phyloP scores from a whole-genome alignment of 2,329 filamentous ascomycete genomes.

The Truncatella angustata region DNA sequence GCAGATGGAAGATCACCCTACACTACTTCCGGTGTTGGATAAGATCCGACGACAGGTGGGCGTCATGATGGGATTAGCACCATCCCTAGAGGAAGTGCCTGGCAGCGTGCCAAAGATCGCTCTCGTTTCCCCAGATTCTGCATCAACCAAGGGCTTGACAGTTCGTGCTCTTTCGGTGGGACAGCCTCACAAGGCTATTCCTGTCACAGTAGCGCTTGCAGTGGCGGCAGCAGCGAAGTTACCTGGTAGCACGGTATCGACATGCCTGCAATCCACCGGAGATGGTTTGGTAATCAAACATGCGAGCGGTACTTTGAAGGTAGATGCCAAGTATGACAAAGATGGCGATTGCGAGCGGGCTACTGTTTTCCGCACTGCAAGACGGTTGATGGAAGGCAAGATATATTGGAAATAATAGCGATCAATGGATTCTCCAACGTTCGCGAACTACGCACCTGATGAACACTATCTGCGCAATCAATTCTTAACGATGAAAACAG shows the following conservation, averaged over 20 bases:
- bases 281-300: slow-evolving; percentile 40
- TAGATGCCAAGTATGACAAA: slow-evolving; percentile 36
- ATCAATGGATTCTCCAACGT: no score
- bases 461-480: no score
- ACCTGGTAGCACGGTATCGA: slow-evolving; percentile 35
- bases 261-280: slow-evolving; percentile 25
- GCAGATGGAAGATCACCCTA: slow-evolving; percentile 44
- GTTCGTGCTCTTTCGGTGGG: slow-evolving; percentile 54
- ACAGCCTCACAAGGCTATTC: slow-evolving; percentile 55
- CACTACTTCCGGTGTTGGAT: slow-evolving; percentile 48
- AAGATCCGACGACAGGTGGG: slow-evolving; percentile 56
- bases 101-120: slow-evolving; percentile 64
- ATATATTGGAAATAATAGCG: slow-evolving; percentile 22
- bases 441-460: no score
- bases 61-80: slow-evolving; percentile 61
- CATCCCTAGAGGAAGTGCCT: slow-evolving; percentile 20
- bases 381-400: slow-evolving; percentile 44
- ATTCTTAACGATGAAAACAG: no score
- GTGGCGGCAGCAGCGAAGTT: slow-evolving; percentile 46
- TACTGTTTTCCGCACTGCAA: slow-evolving; percentile 46
- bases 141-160: slow-evolving; percentile 36
- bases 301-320: slow-evolving; percentile 43
- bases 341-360: slow-evolving; percentile 33
- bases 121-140: slow-evolving; percentile 47
- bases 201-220: slow-evolving; percentile 52